These are phyloP conservation scores for Cytospora leucostoma DNA, from an alignment of 2,329 filamentous ascomycete genomes.

Conservation along the genomic window DNA sequence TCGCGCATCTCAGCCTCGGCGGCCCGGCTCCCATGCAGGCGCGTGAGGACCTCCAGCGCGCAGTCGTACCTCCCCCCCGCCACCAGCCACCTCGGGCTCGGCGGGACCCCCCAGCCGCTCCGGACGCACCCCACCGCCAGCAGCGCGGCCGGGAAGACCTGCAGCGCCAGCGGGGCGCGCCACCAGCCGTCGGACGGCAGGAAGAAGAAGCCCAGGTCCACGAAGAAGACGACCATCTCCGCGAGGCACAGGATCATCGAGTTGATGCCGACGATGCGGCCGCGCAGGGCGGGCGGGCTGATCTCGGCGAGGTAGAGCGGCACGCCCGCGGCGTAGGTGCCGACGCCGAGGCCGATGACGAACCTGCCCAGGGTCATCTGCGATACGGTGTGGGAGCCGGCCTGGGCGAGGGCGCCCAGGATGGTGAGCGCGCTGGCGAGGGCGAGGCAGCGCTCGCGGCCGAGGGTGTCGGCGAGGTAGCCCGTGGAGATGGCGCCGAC, in stretches of 20 bases:
- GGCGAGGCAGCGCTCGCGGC: constrained; percentile 36
- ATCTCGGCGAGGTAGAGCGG: constrained; percentile 38
- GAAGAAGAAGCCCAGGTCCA: constrained; percentile 36
- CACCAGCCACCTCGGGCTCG: constrained; percentile 29
- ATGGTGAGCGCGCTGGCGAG: constrained; percentile 31
- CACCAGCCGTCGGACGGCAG: constrained; percentile 35
- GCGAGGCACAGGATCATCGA: constrained; percentile 38
- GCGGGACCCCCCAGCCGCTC: constrained; percentile 30
- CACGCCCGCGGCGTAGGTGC: constrained; percentile 36
- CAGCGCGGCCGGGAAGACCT: constrained; percentile 34
- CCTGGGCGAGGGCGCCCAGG: constrained; percentile 19
- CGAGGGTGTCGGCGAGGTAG: constrained; percentile 34
- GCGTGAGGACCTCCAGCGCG: constrained; percentile 28
- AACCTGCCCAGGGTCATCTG: constrained; percentile 35
- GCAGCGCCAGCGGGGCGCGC: constrained; percentile 35
- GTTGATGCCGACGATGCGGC: constrained; percentile 36
- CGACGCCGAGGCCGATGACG: constrained; percentile 35
- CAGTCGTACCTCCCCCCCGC: constrained; percentile 29
- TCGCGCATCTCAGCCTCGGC: constrained; percentile 39
- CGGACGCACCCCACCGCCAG: constrained; percentile 30
- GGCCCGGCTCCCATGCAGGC: constrained; percentile 28
- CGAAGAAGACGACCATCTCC: constrained; percentile 38
- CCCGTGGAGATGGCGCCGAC: constrained; percentile 35
- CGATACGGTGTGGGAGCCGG: constrained; percentile 5
- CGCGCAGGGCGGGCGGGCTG: constrained; percentile 34